Evolutionary conservation across 148 eudicot species (phyloP), one percentile per base, ranked within the genome.

Genomic region (Linanthus parryae): DNA sequence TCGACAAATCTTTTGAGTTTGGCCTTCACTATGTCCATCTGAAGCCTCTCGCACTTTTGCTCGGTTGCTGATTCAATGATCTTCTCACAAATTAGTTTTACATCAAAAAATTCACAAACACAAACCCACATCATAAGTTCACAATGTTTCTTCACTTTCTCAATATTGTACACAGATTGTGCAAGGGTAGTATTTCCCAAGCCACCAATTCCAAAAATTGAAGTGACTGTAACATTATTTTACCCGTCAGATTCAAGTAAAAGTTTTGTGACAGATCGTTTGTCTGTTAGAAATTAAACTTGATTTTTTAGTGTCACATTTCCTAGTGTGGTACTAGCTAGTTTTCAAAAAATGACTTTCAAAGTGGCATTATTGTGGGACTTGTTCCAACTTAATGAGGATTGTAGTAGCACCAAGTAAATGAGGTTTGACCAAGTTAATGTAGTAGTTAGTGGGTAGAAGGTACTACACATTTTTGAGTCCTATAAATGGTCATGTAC

Each of bases 191-290:
- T 45, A 26, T 45, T 45, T 11, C 49, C 49, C 7, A 48, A 9
- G 13, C 52, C 52, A 33, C 52, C 34, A 15, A 48, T 48, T 26
- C 52, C 52, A 15, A 26, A 17, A 13, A 48, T 48, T 14, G 52
- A 8, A 25, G 27, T 26, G 1, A 28, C 35, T 13, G 28, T 5
- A 11, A 48, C 18, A 14, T 48, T 48, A 8, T 27, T 19, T 0
- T 26, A 1, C 12, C 7, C 15, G 7, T 17, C 1, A 5, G 36
- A 25, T 4, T 40, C 45, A 18, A 45, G 8, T 50, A 61, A 15
- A 7, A 51, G 12, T 36, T 39, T 8, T 13, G 51, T 2, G 2
- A 61, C 8, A 0, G n/a, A 14, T 0, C 4, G 9, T 43, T 41
- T 61, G 9, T 61, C 65, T n/a, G n/a, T n/a, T n/a, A n/a, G n/a